Evolutionary conservation across 2,329 filamentous ascomycete genomes (phyloP).

Genomic region (Fusarium sp.): DNA sequence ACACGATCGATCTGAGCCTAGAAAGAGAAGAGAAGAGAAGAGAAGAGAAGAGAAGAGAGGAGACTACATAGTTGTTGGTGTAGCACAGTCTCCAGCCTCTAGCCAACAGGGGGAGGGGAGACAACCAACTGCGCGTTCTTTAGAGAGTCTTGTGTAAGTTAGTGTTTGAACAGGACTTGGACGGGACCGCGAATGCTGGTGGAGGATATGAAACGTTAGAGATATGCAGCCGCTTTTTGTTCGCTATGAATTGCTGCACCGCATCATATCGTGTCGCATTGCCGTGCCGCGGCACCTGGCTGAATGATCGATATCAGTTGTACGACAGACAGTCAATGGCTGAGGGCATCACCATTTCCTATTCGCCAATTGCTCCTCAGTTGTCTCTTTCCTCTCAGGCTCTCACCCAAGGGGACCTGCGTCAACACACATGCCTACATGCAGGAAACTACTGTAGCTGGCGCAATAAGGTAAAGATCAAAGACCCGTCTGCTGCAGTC

Average conservation of each 20-base stretch:
- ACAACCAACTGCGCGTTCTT: neutral
- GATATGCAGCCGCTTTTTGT: conserved; percentile 20
- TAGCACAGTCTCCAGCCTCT: neutral
- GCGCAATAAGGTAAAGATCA: conserved; percentile 39
- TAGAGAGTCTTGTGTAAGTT: conserved; percentile 2
- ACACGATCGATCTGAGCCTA: conserved; percentile 30
- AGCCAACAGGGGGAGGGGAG: conserved; percentile 9
- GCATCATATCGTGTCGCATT: conserved; percentile 40
- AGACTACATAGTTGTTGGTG: conserved; percentile 17
- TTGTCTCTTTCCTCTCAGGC: conserved; percentile 51
- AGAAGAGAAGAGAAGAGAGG: conserved; percentile 20
- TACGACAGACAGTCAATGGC: conserved; percentile 8
- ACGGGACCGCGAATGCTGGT: neutral
- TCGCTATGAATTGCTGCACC: conserved; percentile 23
- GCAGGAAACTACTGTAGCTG: conserved; percentile 39
- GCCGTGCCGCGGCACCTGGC: conserved; percentile 38
- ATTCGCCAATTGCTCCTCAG: conserved; percentile 46
- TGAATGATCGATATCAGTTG: neutral
- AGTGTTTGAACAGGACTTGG: neutral
- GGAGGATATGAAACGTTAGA: conserved; percentile 1
- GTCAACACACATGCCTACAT: conserved; percentile 35
- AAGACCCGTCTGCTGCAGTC: conserved; percentile 24
- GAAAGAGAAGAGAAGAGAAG: conserved; percentile 17
- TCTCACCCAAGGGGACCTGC: conserved; percentile 46
- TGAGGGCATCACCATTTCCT: conserved; percentile 24